A percentile compares a stretch with the other conserved stretches of the same genome.
Conservation (phyloP, 371 early-diverging fungal genomes). For the Batrachochytrium dendrobatidis region DNA sequence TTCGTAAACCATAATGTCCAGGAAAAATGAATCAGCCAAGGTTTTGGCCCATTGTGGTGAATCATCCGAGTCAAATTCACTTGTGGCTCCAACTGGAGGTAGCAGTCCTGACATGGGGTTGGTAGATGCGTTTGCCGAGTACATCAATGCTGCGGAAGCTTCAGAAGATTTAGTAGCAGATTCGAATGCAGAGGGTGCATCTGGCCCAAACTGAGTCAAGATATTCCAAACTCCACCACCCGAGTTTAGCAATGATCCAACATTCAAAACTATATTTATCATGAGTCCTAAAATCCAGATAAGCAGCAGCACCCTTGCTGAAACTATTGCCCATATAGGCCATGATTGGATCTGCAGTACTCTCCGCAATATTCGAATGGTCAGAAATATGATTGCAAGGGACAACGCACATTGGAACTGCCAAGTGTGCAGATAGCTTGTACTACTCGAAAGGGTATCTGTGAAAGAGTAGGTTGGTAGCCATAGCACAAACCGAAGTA, state of each 20-base stretch:
- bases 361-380: not conserved
- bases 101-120: no score
- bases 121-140: not conserved
- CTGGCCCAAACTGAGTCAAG: not conserved
- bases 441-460: no score
- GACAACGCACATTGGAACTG: not conserved
- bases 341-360: not conserved
- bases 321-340: not conserved
- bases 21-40: not conserved
- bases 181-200: not conserved
- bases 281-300: not conserved
- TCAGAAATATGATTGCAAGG: not conserved
- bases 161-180: not conserved
- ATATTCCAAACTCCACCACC: not conserved
- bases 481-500: no score
- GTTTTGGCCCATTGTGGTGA: not conserved
- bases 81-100: no score
- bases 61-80: not conserved
- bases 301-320: not conserved
- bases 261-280: not conserved
- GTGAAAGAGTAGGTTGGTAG: no score
- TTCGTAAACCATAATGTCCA: not conserved
- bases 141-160: not conserved
- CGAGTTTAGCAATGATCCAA: conserved; percentile 1
- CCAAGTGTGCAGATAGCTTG: not conserved